Conservation (phyloP, 169 alveolate species). For the Eimeria tenella region DNA sequence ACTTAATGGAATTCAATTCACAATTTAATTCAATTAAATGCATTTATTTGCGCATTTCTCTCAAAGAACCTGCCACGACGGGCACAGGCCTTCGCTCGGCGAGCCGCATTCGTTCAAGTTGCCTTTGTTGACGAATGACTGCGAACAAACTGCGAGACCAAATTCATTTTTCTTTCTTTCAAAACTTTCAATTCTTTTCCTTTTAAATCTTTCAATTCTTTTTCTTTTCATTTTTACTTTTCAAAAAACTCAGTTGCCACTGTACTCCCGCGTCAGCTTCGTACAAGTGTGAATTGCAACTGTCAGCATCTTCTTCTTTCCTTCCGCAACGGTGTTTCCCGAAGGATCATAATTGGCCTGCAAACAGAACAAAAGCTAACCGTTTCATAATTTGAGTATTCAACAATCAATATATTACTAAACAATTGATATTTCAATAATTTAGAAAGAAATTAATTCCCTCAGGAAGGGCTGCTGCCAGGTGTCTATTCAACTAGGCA, state of each 20-base stretch:
- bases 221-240: background rate
- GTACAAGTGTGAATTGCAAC: conserved; percentile 52
- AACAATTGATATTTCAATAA: no score
- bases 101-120: no score
- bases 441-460: no score
- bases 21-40: no score
- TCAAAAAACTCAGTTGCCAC: no score
- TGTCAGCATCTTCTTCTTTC: conserved; percentile 57
- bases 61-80: no score
- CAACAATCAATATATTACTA: background rate
- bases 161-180: background rate
- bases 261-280: background rate
- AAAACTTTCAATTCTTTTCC: background rate
- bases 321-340: conserved; percentile 38
- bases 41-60: no score
- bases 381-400: background rate
- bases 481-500: no score
- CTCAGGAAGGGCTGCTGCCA: no score
- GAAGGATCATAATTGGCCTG: conserved; percentile 73
- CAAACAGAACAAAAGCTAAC: background rate
- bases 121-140: background rate
- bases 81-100: no score
- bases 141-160: background rate
- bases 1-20: background rate
- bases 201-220: background rate